These are phyloP conservation scores for Alternaria atra DNA, from an alignment of 2,329 filamentous ascomycete genomes.

Conservation along the genomic window DNA sequence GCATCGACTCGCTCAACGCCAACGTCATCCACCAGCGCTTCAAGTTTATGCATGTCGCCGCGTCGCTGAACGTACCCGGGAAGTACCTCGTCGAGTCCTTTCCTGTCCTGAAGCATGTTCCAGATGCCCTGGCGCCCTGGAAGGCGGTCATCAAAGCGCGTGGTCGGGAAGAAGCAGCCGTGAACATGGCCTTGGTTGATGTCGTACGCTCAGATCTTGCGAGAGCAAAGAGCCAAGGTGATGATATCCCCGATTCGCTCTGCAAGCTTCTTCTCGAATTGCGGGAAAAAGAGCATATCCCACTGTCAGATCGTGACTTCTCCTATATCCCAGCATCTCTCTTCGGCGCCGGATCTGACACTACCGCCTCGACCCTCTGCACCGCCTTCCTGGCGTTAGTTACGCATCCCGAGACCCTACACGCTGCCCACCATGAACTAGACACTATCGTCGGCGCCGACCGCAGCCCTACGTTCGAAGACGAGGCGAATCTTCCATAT, in stretches of 20 bases:
- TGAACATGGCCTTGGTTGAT: constrained; percentile 55
- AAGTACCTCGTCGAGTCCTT: constrained; percentile 59
- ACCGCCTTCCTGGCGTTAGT: constrained; percentile 61
- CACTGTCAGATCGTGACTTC: constrained; percentile 54
- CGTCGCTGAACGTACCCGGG: constrained; percentile 58
- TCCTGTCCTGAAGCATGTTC: constrained; percentile 56
- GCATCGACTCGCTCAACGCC: constrained; percentile 59
- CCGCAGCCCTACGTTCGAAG: constrained; percentile 49
- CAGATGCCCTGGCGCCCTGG: constrained; percentile 58
- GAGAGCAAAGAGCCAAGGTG: constrained; percentile 44
- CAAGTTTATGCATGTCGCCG: constrained; percentile 59
- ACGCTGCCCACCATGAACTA: constrained; percentile 55
- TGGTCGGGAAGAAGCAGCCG: constrained; percentile 50
- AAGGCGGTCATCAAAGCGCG: constrained; percentile 55
- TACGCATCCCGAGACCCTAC: constrained; percentile 56
- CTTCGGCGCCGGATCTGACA: constrained; percentile 62
- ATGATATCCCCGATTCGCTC: constrained; percentile 53
- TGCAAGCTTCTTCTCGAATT: constrained; percentile 57
- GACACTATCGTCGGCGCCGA: constrained; percentile 45
- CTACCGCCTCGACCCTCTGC: constrained; percentile 59
- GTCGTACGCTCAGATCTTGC: constrained; percentile 54
- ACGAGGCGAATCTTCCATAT: constrained; percentile 50
- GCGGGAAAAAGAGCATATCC: constrained; percentile 50
- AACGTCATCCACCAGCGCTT: constrained; percentile 59
- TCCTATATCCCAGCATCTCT: constrained; percentile 56